phyloP scores from a whole-genome alignment of 2,329 filamentous ascomycete species.

The Aureobasidium sp. region DNA sequence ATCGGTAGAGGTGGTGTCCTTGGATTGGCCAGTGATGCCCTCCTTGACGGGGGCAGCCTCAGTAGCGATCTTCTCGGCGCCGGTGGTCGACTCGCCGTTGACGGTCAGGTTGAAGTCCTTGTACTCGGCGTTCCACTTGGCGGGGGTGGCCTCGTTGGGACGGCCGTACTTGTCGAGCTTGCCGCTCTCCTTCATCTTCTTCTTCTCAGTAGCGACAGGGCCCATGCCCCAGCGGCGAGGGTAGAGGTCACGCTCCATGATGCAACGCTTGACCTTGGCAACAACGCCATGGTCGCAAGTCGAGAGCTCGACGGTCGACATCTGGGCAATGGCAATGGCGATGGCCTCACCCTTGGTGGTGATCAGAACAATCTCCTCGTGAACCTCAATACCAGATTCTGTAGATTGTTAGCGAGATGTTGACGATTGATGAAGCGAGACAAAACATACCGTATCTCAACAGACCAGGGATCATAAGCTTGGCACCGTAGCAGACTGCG shows the following conservation, averaged over 20 bases:
- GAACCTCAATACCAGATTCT: constrained; percentile 84
- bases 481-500: constrained; percentile 96
- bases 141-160: constrained; percentile 82
- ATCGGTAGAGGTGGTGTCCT: constrained; percentile 33
- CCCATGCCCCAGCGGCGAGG: constrained; percentile 94
- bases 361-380: constrained; percentile 96
- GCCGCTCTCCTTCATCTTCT: constrained; percentile 97
- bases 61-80: constrained; percentile 22
- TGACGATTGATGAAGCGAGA: constrained; percentile 5
- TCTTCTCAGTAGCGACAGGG: constrained; percentile 90
- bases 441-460: constrained; percentile 67
- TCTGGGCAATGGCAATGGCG: constrained; percentile 89
- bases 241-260: constrained; percentile 99
- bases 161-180: constrained; percentile 98
- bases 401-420: constrained; percentile 18
- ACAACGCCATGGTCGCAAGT: constrained; percentile 97
- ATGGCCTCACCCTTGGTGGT: constrained; percentile 99
- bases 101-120: constrained; percentile 66
- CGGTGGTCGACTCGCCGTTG: constrained; percentile 21
- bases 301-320: constrained; percentile 95
- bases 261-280: constrained; percentile 97
- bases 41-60: constrained; percentile 28
- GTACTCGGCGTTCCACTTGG: constrained; percentile 88
- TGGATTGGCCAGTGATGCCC: constrained; percentile 25
- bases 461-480: constrained; percentile 96